Base-by-base conservation (phyloP, 2,329 filamentous ascomycete genomes). In the Penicillium oxalicum region DNA sequence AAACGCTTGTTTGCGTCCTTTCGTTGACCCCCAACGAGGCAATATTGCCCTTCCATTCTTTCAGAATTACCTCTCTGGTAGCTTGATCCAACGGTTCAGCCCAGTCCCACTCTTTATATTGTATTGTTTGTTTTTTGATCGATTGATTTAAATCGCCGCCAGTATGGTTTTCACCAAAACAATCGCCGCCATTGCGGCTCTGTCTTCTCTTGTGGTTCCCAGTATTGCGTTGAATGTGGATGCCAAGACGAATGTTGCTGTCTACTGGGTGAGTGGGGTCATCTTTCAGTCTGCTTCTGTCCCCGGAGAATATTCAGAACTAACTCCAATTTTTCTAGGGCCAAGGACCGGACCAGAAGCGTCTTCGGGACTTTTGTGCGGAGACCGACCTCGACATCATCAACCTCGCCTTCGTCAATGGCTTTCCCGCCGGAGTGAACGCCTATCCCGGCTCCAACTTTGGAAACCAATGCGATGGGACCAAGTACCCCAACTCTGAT, bases 381-480 rank as follows among this genome's bases (percentile, higher is more conserved):
- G 74, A 80, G 45, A 64, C 71, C 0, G 71, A 68, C 29, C 62
- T 79, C 49, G 79, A 82, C 53, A 76, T 82, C 42, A 77, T 82
- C 60, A 77, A 75, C 51, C 63, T 82, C 50, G 77, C 68, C 4
- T 82, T 82, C 55, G 68, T 82, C 48, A 78, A 78, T 54, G 55
- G 66, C 35, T 81, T 81, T 56, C 78, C 79, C 0, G 68, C 72
- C 40, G 59, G 61, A 28, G 51, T 61, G 13, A 70, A 68, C 35
- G 73, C 71, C 33, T 78, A 70, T 53, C 78, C 79, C 4, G 72
- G 70, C 9, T 74, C 71, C 9, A 80, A 82, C 65, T 81, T 81
- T 58, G 79, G 75, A 52, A 79, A 78, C 56, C 76, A 77, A 37
- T 81, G 79, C 54, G 69, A 69, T 51, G 67, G 64, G 6, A 50